These are phyloP conservation scores for Chalciporus piperatus DNA, from an alignment of 768 basidiomycete species.

Conservation along the genomic window DNA sequence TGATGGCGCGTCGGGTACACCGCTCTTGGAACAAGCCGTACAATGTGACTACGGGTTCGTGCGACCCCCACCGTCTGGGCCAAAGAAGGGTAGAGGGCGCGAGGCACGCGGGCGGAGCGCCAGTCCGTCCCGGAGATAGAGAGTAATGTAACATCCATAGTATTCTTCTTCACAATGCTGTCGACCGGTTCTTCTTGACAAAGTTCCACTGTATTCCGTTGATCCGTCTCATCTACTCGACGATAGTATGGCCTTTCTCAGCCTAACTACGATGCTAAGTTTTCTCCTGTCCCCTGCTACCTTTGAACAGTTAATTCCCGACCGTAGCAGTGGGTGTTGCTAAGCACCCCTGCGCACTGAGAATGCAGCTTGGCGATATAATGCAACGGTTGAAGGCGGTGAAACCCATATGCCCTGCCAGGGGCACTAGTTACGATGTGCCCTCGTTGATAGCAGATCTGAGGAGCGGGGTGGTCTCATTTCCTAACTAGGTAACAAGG, in stretches of 20 bases:
- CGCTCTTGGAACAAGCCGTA: slow-evolving; percentile 80
- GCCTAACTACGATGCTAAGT: slow-evolving; percentile 4
- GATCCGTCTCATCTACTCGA: slow-evolving; percentile 1
- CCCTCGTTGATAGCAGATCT: no score
- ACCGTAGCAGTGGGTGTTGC: slow-evolving; percentile 3
- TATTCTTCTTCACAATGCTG: neutral
- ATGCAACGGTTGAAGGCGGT: neutral
- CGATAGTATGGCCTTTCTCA: neutral
- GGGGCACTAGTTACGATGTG: no score
- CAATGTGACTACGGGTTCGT: slow-evolving; percentile 94
- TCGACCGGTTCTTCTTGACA: neutral
- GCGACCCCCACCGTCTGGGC: slow-evolving; percentile 76
- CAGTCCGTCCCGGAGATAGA: slow-evolving; percentile 65
- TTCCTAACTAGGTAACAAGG: neutral
- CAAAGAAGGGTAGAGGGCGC: slow-evolving; percentile 69
- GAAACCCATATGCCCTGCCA: no score
- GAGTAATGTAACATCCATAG: slow-evolving; percentile 6
- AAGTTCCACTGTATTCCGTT: neutral
- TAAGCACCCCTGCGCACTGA: slow-evolving; percentile 1
- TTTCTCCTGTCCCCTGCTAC: neutral
- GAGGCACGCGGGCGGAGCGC: slow-evolving; percentile 71
- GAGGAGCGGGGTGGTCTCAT: slow-evolving; percentile 13
- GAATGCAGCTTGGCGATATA: slow-evolving; percentile 1
- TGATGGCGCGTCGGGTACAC: slow-evolving; percentile 80
- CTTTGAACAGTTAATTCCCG: slow-evolving; percentile 11